A percentile compares a stretch with the other conserved stretches of the same genome.
These are phyloP conservation scores for Kodamaea nitidulidarum DNA, from an alignment of 805 yeast genomes.

Conservation along the genomic window DNA sequence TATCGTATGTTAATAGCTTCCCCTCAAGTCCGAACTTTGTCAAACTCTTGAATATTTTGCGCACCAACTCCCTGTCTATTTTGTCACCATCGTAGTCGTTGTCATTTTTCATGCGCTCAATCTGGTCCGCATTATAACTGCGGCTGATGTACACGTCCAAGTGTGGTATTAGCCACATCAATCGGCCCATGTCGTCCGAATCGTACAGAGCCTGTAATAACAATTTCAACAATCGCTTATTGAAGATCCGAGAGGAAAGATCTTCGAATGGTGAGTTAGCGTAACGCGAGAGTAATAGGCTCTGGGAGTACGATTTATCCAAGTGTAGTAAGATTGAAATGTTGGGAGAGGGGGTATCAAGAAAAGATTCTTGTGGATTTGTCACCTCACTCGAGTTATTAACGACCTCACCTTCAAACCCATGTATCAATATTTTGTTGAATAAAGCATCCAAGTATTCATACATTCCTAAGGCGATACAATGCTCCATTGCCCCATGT, in stretches of 20 bases:
- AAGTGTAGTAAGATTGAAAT: constrained; percentile 1
- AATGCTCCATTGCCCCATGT: constrained; percentile 25
- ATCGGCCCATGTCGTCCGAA: constrained; percentile 30
- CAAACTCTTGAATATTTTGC: constrained; percentile 18
- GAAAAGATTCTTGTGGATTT: no score
- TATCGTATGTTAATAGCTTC: constrained; percentile 20
- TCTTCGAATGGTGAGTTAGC: constrained; percentile 10
- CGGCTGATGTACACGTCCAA: constrained; percentile 20
- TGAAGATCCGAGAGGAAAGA: constrained; percentile 18
- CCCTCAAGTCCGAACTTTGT: constrained; percentile 27
- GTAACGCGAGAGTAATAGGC: constrained; percentile 4
- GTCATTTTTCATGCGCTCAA: constrained; percentile 3
- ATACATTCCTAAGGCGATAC: constrained; percentile 23
- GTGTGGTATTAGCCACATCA: constrained; percentile 35
- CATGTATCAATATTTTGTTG: constrained; percentile 28
- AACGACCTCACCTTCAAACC: constrained; percentile 14
- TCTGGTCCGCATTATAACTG: constrained; percentile 7
- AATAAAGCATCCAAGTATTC: constrained; percentile 31
- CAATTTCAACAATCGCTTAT: constrained; percentile 19
- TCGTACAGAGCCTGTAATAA: constrained; percentile 20
- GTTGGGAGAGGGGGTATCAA: no score
- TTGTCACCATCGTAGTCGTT: constrained; percentile 4
- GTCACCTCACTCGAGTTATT: no score
- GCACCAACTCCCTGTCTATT: constrained; percentile 18
- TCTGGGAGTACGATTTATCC: constrained; percentile 3